phyloP scores from a whole-genome alignment of 345 rosid species.

The Conringia planisiliqua region DNA sequence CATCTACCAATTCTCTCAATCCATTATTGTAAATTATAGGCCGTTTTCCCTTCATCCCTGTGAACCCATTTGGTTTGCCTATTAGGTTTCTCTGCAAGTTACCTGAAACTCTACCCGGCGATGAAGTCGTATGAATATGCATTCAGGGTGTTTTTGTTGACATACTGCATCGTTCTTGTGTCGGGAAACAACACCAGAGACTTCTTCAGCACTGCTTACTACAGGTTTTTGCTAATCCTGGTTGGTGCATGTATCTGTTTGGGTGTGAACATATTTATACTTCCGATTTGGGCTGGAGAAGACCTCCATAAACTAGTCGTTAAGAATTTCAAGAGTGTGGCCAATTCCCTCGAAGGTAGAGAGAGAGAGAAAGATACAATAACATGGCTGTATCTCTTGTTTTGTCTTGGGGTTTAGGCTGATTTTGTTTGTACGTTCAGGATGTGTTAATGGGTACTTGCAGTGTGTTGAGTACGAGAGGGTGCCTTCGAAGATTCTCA shows the following conservation, averaged over 20 bases:
- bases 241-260: conserved; percentile 68
- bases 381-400: neutral
- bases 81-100: conserved; percentile 65
- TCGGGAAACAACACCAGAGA: conserved; percentile 60
- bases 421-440: conserved; percentile 34
- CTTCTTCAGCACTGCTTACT: conserved; percentile 54
- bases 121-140: conserved; percentile 85
- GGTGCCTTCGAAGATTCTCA: conserved; percentile 81
- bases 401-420: neutral
- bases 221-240: conserved; percentile 58
- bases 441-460: conserved; percentile 75
- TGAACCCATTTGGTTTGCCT: neutral
- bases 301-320: conserved; percentile 86
- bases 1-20: neutral
- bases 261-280: conserved; percentile 56
- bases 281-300: conserved; percentile 93
- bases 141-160: conserved; percentile 81
- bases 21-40: neutral
- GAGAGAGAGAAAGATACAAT: neutral
- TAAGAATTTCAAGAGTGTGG: conserved; percentile 79
- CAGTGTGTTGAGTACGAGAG: conserved; percentile 79
- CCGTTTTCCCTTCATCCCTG: too few species aligned
- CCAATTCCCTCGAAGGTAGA: conserved; percentile 78
- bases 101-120: conserved; percentile 59
- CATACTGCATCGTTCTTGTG: conserved; percentile 80